These are phyloP conservation scores for Cryphonectria naterciae DNA, from an alignment of 2,329 filamentous ascomycete species.

Conservation along the genomic window DNA sequence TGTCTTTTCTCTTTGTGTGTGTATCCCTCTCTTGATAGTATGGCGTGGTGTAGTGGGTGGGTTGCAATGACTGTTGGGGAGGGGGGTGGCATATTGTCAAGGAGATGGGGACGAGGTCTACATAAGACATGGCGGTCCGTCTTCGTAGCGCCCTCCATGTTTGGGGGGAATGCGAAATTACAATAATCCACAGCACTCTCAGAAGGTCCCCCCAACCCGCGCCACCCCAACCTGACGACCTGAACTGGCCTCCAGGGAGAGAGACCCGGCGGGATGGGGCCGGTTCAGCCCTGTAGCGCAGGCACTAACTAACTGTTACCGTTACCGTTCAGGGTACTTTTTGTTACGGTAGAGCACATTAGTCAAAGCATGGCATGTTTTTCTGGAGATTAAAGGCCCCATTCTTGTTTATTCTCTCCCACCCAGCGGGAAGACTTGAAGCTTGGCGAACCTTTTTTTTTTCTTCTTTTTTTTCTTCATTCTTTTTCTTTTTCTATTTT, in stretches of 20 bases:
- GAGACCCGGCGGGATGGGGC: neutral
- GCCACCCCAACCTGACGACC: too few relatives aligned
- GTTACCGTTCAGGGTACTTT: too few relatives aligned
- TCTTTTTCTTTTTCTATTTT: too few relatives aligned
- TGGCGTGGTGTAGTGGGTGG: neutral
- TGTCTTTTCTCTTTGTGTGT: neutral
- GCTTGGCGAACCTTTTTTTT: too few relatives aligned
- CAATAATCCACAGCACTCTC: too few relatives aligned
- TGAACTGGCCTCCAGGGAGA: neutral
- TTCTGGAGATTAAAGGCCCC: too few relatives aligned
- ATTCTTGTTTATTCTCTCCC: neutral
- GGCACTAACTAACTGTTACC: too few relatives aligned
- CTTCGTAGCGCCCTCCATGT: too few relatives aligned
- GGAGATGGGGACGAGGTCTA: neutral
- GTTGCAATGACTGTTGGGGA: neutral
- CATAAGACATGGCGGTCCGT: neutral
- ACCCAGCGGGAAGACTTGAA: too few relatives aligned
- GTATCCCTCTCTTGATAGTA: neutral
- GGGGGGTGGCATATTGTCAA: neutral
- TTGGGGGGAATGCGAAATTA: neutral
- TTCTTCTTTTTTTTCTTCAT: too few relatives aligned
- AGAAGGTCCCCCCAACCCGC: too few relatives aligned
- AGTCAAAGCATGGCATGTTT: too few relatives aligned
- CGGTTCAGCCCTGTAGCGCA: neutral
- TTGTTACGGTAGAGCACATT: neutral